These are phyloP conservation scores for Termitomyces sp. DNA, from an alignment of 768 basidiomycete genomes.

Conservation along the genomic window DNA sequence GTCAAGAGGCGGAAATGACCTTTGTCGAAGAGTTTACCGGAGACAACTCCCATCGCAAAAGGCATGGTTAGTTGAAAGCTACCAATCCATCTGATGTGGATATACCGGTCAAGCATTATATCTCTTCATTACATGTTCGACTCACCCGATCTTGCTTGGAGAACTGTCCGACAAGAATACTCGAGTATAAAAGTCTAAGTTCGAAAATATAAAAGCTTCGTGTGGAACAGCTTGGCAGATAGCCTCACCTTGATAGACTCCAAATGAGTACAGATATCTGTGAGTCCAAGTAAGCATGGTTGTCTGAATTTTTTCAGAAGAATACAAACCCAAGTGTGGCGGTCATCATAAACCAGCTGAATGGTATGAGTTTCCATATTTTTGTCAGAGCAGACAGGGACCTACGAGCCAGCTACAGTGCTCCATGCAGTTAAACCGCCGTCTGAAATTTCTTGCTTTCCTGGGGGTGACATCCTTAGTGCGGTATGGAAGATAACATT, in stretches of 20 bases:
- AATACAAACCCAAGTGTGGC: slow-evolving; percentile 7
- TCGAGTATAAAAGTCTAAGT: slow-evolving; percentile 11
- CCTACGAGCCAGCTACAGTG: background rate
- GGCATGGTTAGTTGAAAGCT: slow-evolving; percentile 18
- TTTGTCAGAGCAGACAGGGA: background rate
- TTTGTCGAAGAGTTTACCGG: slow-evolving; percentile 9
- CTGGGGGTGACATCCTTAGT: too few relatives aligned
- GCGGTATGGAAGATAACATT: background rate
- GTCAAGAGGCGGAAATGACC: background rate
- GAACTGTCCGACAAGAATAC: background rate
- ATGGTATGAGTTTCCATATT: background rate
- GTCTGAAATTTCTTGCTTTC: background rate
- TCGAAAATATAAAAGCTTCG: background rate
- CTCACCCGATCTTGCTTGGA: slow-evolving; percentile 10
- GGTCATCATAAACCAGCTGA: background rate
- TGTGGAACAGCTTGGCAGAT: too few relatives aligned
- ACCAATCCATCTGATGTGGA: slow-evolving; percentile 16
- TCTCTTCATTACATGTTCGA: background rate
- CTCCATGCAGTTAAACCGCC: slow-evolving; percentile 1
- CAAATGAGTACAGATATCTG: slow-evolving; percentile 11
- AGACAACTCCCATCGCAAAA: slow-evolving; percentile 11
- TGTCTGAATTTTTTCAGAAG: background rate
- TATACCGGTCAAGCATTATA: background rate
- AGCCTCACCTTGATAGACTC: slow-evolving; percentile 9
- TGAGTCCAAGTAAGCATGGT: background rate